A percentile compares a stretch with the other conserved stretches of the same genome.
phyloP scores from a whole-genome alignment of 2,329 filamentous ascomycete genomes.

The Cryphonectria radicalis region DNA sequence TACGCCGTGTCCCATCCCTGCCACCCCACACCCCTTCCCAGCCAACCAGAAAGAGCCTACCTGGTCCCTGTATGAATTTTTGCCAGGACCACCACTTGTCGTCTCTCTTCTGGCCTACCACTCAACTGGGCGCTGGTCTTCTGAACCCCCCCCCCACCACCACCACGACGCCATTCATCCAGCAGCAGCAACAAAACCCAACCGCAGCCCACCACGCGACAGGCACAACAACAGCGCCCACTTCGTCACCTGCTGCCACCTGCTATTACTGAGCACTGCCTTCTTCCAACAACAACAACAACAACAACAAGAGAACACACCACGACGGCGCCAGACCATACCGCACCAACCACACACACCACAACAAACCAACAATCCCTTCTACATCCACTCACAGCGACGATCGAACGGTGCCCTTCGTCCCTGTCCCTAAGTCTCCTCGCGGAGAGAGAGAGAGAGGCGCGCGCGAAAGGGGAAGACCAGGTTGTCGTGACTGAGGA shows the following conservation, averaged over 20 bases:
- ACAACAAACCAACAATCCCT: neutral
- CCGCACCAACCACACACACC: neutral
- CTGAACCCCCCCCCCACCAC: neutral
- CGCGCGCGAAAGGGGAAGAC: neutral
- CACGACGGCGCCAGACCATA: neutral
- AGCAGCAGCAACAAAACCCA: neutral
- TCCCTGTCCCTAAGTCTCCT: neutral
- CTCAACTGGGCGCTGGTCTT: neutral
- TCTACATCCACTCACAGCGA: neutral
- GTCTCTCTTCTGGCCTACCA: neutral
- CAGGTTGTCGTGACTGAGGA: neutral
- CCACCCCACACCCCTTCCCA: neutral
- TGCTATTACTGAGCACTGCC: neutral
- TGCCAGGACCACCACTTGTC: neutral
- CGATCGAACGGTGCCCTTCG: neutral
- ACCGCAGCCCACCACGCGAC: constrained; percentile 4
- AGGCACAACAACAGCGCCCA: neutral
- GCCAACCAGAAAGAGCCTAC: constrained; percentile 1
- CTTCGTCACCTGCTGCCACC: neutral
- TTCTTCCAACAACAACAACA: too few relatives aligned
- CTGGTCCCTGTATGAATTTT: neutral
- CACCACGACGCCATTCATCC: neutral
- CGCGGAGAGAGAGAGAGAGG: neutral
- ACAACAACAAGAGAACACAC: neutral
- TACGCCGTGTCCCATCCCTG: neutral